These are phyloP conservation scores for Solanum virginianum DNA, from an alignment of 257 asterid genomes.

Conservation along the genomic window DNA sequence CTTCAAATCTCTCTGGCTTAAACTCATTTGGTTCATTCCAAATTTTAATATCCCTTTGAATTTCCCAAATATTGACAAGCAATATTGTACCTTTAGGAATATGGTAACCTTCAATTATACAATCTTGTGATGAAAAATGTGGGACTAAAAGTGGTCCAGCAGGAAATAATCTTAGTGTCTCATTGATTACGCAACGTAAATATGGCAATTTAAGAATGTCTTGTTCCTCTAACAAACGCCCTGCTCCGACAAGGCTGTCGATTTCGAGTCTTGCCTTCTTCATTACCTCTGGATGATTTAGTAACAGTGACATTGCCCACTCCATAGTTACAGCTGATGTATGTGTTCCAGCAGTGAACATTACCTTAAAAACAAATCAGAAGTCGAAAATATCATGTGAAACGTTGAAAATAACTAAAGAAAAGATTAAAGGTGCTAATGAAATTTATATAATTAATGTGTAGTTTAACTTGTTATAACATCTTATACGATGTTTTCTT, in stretches of 20 bases:
- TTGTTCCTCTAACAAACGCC: slow-evolving; percentile 12
- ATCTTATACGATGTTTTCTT: not conserved
- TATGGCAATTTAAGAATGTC: slow-evolving; percentile 20
- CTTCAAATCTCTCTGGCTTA: slow-evolving; percentile 19
- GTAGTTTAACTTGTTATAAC: not conserved
- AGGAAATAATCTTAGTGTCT: slow-evolving; percentile 20
- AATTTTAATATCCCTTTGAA: slow-evolving; percentile 9
- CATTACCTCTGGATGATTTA: slow-evolving; percentile 18
- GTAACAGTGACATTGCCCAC: slow-evolving; percentile 33
- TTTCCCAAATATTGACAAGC: slow-evolving; percentile 25
- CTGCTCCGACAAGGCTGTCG: slow-evolving; percentile 1
- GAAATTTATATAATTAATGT: not conserved
- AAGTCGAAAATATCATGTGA: not conserved
- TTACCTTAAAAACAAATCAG: not conserved
- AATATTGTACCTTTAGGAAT: slow-evolving; percentile 13
- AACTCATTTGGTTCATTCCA: slow-evolving; percentile 15
- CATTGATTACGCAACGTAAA: slow-evolving; percentile 20
- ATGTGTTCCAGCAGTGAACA: slow-evolving; percentile 35
- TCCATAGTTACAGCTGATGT: slow-evolving; percentile 25
- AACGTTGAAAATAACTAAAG: not conserved
- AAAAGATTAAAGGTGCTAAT: not conserved
- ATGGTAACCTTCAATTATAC: slow-evolving; percentile 7
- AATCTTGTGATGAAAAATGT: slow-evolving; percentile 13
- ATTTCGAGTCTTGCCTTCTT: slow-evolving; percentile 11
- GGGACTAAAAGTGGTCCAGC: slow-evolving; percentile 23